Evolutionary conservation across 176 grass and related monocot species (phyloP), one percentile per base, ranked within the genome.

Genomic region (Elymus sibiricus): DNA sequence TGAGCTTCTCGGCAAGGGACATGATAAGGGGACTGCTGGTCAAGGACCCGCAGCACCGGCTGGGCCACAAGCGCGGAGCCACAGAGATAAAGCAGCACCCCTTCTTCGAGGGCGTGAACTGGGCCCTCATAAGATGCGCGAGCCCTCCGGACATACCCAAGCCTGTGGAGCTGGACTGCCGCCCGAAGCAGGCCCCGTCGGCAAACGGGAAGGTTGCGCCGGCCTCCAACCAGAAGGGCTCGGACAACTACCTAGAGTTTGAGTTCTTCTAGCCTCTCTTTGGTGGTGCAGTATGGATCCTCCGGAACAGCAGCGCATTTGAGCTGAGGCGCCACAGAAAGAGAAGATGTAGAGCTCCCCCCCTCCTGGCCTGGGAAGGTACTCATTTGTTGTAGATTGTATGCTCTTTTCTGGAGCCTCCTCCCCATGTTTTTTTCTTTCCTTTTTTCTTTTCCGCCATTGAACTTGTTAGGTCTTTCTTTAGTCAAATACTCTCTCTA

Each of bases 91-190:
- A 95, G 60, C 94, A 95, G 47, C 94, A 95, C 37, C 89, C 91
- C 9, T 95, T 95, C 86, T 95, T 95, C 0, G 94, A 93, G 83
- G 94, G 94, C 11, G 94, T 95, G 77, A 95, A 95, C 78, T 95
- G 94, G 94, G 94, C 94, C 12, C 88, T 95, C 27, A 95, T 95
- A 76, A 82, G 94, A 63, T 95, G 94, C 0, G 91, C 94, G 0
- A 95, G 72, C 62, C 94, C 94, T 56, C 94, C 94, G 12, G 94
- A 95, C 79, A 90, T 95, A 22, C 94, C 94, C 22, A 95, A 93
- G 82, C 88, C 84, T 0, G 82, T 93, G 21, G 93, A 95, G 55
- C 69, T 92, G 11, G 83, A 95, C n/a, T 82, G 86, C 28, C 76
- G 55, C 68, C 79, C 78, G 4, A 95, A 90, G 89, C 88, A 85